These are phyloP conservation scores for Primulina huaijiensis DNA, from an alignment of 257 asterid genomes.

Conservation along the genomic window DNA sequence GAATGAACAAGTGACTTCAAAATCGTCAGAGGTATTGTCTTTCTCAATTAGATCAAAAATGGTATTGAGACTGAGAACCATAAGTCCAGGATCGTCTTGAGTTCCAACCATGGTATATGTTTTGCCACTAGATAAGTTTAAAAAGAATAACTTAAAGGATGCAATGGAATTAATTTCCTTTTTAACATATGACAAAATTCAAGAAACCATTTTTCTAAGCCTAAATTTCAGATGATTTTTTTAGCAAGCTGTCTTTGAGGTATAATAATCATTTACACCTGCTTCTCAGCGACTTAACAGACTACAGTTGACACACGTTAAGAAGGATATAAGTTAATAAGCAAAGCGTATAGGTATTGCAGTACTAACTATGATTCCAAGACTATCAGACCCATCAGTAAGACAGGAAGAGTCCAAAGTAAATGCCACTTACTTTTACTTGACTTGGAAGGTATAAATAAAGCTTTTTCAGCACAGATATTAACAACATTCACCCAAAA, in stretches of 20 bases:
- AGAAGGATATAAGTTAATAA: conserved; percentile 1
- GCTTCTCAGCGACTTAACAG: conserved; percentile 10
- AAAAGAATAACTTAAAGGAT: conserved; percentile 14
- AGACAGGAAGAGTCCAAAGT: conserved; percentile 8
- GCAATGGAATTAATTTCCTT: conserved; percentile 4
- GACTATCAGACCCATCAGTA: neutral
- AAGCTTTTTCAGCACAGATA: neutral
- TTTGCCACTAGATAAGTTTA: conserved; percentile 63
- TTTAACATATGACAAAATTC: conserved; percentile 1
- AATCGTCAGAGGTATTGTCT: conserved; percentile 61
- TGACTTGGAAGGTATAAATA: conserved; percentile 17
- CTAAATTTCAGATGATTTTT: neutral
- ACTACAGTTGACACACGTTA: neutral
- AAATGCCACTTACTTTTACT: conserved; percentile 1
- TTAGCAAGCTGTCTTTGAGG: neutral
- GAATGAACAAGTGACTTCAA: conserved; percentile 84
- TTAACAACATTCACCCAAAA: conserved; percentile 6
- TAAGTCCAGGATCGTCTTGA: conserved; percentile 87
- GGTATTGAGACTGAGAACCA: conserved; percentile 92
- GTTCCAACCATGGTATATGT: conserved; percentile 97
- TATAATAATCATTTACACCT: conserved; percentile 11
- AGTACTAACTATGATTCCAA: neutral
- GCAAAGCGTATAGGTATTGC: neutral
- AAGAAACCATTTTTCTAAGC: conserved; percentile 8
- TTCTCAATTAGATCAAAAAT: conserved; percentile 71